Percentiles rank a stretch among this genome's conserved stretches.
Conservation (phyloP, 192 early-diverging fungal genomes). For the Cladochytrium replicatum region DNA sequence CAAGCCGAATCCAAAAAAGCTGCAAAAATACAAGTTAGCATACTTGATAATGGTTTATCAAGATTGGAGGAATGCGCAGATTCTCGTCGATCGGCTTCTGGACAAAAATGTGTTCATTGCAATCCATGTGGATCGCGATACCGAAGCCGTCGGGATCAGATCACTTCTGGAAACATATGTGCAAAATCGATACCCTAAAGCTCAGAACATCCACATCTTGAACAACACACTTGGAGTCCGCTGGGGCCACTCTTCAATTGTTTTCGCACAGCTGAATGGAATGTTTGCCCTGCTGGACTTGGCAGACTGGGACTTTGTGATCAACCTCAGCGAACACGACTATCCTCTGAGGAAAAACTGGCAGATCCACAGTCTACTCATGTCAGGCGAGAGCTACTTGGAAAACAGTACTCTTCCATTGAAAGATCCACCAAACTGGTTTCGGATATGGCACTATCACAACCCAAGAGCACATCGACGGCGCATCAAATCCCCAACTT, state of each 20-base stretch:
- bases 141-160: neutral
- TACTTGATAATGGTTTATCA: constrained; percentile 41
- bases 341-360: constrained; percentile 27
- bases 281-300: constrained; percentile 39
- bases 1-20: constrained; percentile 14
- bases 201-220: constrained; percentile 24
- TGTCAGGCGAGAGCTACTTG: no score
- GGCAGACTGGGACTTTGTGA: constrained; percentile 43
- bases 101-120: constrained; percentile 29
- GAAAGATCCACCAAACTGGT: no score
- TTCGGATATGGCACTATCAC: no score
- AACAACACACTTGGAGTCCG: constrained; percentile 15
- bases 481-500: no score
- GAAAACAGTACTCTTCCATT: no score
- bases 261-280: constrained; percentile 33
- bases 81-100: constrained; percentile 26
- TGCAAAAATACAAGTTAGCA: constrained; percentile 25
- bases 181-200: neutral
- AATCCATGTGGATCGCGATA: constrained; percentile 31
- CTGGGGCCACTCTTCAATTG: constrained; percentile 38
- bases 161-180: neutral
- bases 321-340: constrained; percentile 33
- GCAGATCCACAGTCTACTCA: constrained; percentile 25
- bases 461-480: no score
- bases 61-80: neutral